Evolutionary conservation across 257 asterid species (phyloP), one percentile per base, ranked within the genome.

Genomic region (Verbena officinalis): DNA sequence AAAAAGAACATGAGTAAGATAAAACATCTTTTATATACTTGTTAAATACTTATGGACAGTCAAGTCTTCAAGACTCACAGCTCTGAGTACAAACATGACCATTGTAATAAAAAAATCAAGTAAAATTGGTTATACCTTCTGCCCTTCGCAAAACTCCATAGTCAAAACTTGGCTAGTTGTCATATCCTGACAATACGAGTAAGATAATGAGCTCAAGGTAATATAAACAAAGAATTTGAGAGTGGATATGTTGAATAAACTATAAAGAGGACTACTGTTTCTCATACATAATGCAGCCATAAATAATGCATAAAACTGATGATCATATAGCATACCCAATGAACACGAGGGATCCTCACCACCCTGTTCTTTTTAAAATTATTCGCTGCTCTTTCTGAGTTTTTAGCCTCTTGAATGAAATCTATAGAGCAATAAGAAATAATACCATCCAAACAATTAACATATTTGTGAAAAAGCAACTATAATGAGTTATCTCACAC

Each of bases 111-210:
- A 46, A 55, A 56, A 36, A 45, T 42, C 64, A 59, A 51, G 36
- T 17, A 33, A 72, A 59, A 71, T 52, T 62, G 45, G 66, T 48
- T 43, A 33, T 83, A 91, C 98, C 96, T 86, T 93, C 60, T 70
- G 81, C 46, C 99, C 99, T 74, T 78, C 69, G 62, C 92, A 93
- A 68, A 87, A 93, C 73, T 93, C 81, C 99, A 93, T 93, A 1
- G 92, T 90, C 85, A 93, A 69, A 54, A 93, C 94, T 67, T 93
- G 82, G 59, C 73, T 84, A 79, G 87, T 87, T 10, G 99, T 90
- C 72, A 82, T 72, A 66, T 83, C 99, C 98, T 91, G 82, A 68
- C 70, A 56, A 77, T 52, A 53, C 42, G 46, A 58, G 36, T 46
- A 40, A 34, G 52, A 62, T 42, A 17, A 44, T 56, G 55, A 78